Conservation (phyloP, 202 grass and related monocot genomes). For the Zoysia matrella region DNA sequence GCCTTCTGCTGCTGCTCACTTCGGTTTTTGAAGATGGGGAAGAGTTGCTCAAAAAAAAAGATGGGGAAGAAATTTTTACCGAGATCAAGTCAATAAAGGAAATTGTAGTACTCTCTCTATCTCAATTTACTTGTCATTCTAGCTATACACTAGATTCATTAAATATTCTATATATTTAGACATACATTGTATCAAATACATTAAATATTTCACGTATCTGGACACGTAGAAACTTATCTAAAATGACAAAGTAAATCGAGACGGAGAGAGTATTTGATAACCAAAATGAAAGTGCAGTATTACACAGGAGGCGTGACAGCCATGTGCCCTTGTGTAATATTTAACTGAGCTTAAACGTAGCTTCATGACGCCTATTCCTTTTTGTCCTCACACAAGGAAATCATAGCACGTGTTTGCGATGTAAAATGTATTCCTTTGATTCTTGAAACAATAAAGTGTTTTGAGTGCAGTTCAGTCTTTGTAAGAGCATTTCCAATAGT, state of each 20-base stretch:
- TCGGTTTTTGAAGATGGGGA: too few species aligned
- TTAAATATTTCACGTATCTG: too few species aligned
- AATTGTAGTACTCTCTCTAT: too few species aligned
- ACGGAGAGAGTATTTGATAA: not conserved
- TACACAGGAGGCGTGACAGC: not conserved
- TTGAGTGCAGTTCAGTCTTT: not conserved
- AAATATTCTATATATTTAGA: too few species aligned
- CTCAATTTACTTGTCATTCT: too few species aligned
- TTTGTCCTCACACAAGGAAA: not conserved
- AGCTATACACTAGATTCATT: too few species aligned
- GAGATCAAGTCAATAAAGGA: too few species aligned
- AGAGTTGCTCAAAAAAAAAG: too few species aligned
- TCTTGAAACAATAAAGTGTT: not conserved
- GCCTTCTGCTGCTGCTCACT: not conserved
- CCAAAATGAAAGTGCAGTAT: not conserved
- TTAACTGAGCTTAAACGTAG: not conserved
- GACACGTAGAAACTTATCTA: too few species aligned
- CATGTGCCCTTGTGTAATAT: conserved; percentile 14
- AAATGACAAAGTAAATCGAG: too few species aligned
- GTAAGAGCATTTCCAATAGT: too few species aligned
- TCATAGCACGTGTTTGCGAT: not conserved
- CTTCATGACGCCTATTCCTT: not conserved
- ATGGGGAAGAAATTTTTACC: not conserved
- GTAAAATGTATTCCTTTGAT: not conserved
- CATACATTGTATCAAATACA: too few species aligned